A percentile compares a stretch with the other conserved stretches of the same genome.
Conservation (phyloP, 352 stramenopile species). For the Stramenopiles sp. region DNA sequence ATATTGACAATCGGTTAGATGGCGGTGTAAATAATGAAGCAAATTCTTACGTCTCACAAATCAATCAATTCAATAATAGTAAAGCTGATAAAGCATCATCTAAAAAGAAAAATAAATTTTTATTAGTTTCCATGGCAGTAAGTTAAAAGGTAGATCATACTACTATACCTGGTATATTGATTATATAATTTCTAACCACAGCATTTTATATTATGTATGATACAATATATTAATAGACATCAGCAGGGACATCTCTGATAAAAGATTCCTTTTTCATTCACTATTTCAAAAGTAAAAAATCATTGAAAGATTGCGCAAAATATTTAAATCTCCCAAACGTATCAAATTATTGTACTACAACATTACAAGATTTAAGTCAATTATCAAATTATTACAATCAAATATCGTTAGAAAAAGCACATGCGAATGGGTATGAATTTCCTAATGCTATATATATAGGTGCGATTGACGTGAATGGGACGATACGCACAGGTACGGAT, state of each 20-base stretch:
- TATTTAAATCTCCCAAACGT: slow-evolving; percentile 16
- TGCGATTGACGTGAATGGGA: slow-evolving; percentile 13
- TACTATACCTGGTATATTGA: not conserved
- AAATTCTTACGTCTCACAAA: too few relatives aligned
- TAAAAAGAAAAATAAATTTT: too few relatives aligned
- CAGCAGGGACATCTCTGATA: not conserved
- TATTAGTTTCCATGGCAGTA: not conserved
- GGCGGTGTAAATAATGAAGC: too few relatives aligned
- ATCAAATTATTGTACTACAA: slow-evolving; percentile 12
- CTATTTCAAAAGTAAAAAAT: not conserved
- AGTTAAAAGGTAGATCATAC: not conserved
- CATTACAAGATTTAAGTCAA: slow-evolving; percentile 15
- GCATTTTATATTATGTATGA: not conserved
- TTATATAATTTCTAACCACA: not conserved
- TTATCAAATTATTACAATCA: slow-evolving; percentile 18
- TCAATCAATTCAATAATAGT: too few relatives aligned
- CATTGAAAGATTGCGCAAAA: slow-evolving; percentile 14
- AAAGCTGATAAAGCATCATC: too few relatives aligned
- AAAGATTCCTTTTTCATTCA: not conserved
- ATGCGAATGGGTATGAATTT: slow-evolving; percentile 6
- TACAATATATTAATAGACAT: not conserved
- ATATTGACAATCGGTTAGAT: too few relatives aligned
- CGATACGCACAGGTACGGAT: slow-evolving; percentile 15
- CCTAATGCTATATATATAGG: slow-evolving; percentile 21
- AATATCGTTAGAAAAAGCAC: slow-evolving; percentile 10